Evolutionary conservation across 306 rosid species (phyloP).

Genomic region (Dalbergia cultrata): DNA sequence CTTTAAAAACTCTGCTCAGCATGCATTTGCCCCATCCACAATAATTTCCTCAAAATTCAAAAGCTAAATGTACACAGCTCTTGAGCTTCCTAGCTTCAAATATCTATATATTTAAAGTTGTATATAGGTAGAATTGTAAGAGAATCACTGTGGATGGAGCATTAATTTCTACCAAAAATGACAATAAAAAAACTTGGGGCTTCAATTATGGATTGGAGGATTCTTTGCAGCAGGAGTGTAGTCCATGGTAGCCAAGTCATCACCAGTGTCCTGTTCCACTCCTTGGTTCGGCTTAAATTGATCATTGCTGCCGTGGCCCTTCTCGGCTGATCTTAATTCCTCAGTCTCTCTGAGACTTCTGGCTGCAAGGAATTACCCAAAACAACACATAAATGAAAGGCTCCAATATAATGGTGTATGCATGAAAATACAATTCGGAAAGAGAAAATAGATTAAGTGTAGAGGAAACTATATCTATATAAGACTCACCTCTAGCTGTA

Average conservation of each 20-base stretch:
- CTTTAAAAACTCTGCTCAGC: slow-evolving; percentile 2
- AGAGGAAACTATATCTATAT: background rate
- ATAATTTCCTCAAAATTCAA: background rate
- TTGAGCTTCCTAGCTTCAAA: slow-evolving; percentile 29
- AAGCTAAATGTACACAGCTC: too few species aligned
- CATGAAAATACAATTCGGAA: background rate
- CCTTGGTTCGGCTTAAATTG: slow-evolving; percentile 39
- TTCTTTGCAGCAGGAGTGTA: slow-evolving; percentile 79
- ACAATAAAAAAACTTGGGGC: slow-evolving; percentile 3
- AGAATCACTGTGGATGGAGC: slow-evolving; percentile 5
- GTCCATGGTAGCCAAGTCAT: slow-evolving; percentile 73
- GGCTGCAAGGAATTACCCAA: slow-evolving; percentile 40
- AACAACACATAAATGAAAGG: slow-evolving; percentile 6
- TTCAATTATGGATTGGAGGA: slow-evolving; percentile 85
- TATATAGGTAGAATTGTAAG: background rate
- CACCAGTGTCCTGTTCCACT: slow-evolving; percentile 49
- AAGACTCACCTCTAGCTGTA: slow-evolving; percentile 51
- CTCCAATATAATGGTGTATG: background rate
- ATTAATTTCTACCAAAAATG: slow-evolving; percentile 31
- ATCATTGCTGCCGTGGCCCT: background rate
- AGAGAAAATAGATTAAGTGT: background rate
- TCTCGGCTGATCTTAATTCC: slow-evolving; percentile 24
- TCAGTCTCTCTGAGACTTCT: slow-evolving; percentile 47
- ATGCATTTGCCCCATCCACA: background rate
- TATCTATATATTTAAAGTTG: background rate